A percentile compares a stretch with the other conserved stretches of the same genome.
These are phyloP conservation scores for Lipomyces kockii DNA, from an alignment of 805 yeast genomes.

Conservation along the genomic window DNA sequence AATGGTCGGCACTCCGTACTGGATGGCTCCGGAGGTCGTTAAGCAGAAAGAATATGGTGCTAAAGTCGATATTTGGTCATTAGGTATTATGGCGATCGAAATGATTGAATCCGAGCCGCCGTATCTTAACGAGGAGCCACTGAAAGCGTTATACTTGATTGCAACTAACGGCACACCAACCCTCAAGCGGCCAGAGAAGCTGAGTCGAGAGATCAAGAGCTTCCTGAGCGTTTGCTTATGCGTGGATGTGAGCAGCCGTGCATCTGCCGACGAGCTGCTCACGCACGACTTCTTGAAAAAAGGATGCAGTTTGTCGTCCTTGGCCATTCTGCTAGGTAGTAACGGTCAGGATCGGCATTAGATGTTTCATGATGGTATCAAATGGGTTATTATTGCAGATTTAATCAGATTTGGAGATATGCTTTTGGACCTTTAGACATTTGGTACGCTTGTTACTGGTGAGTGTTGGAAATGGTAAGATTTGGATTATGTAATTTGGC, in stretches of 20 bases:
- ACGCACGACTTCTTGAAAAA: slow-evolving; percentile 68
- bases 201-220: slow-evolving; percentile 77
- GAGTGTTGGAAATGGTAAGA: not conserved
- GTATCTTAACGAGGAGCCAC: slow-evolving; percentile 76
- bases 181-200: slow-evolving; percentile 66
- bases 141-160: slow-evolving; percentile 74
- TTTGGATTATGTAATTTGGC: not conserved
- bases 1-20: slow-evolving; percentile 87
- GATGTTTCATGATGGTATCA: not conserved
- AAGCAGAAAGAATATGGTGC: slow-evolving; percentile 80
- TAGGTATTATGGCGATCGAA: slow-evolving; percentile 85
- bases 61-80: slow-evolving; percentile 81
- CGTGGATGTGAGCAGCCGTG: slow-evolving; percentile 91
- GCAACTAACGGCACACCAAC: slow-evolving; percentile 84
- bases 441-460: not conserved
- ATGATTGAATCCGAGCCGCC: slow-evolving; percentile 90
- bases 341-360: not conserved
- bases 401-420: not conserved
- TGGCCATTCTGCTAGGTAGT: slow-evolving; percentile 47
- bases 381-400: not conserved
- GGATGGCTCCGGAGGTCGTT: slow-evolving; percentile 92
- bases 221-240: slow-evolving; percentile 89
- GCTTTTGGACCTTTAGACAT: not conserved
- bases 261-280: slow-evolving; percentile 84
- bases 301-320: slow-evolving; percentile 56